These are phyloP conservation scores for Symbiotaphrina buchneri DNA, from an alignment of 495 filamentous ascomycete genomes.

Conservation along the genomic window DNA sequence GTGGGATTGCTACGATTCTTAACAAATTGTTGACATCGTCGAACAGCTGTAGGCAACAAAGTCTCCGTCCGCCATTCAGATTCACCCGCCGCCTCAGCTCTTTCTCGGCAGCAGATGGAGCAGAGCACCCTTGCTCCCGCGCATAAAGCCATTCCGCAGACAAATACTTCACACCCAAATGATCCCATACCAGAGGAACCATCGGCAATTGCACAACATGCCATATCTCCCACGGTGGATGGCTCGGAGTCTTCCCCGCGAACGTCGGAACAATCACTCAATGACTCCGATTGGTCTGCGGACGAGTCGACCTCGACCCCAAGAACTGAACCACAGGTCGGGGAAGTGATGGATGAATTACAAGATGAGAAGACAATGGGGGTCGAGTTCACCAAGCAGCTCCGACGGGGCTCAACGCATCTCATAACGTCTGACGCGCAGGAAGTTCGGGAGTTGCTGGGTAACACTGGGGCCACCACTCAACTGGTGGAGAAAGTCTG, in stretches of 20 bases:
- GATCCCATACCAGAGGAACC: slow-evolving; percentile 4
- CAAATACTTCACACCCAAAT: slow-evolving; percentile 1
- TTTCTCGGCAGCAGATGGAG: no score
- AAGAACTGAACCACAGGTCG: slow-evolving; percentile 23
- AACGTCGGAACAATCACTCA: not conserved
- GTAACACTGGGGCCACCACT: slow-evolving; percentile 34
- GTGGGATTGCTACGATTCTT: no score
- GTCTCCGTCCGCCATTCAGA: no score
- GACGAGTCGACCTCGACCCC: slow-evolving; percentile 27
- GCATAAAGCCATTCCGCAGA: not conserved
- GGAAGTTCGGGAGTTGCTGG: slow-evolving; percentile 45
- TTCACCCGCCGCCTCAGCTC: no score
- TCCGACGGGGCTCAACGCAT: slow-evolving; percentile 54
- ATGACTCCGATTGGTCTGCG: slow-evolving; percentile 13
- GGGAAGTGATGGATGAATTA: slow-evolving; percentile 19
- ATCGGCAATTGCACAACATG: not conserved
- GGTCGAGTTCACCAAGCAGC: slow-evolving; percentile 9
- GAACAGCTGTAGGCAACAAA: no score
- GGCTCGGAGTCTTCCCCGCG: not conserved
- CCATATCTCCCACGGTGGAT: not conserved
- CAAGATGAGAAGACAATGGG: slow-evolving; percentile 12
- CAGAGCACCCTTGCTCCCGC: no score
- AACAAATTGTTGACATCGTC: no score
- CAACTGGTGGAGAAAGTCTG: slow-evolving; percentile 39
- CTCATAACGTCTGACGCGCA: slow-evolving; percentile 53